Base-by-base conservation (phyloP, 1,139 yeast genomes). In the Hyphopichia khmerensis region DNA sequence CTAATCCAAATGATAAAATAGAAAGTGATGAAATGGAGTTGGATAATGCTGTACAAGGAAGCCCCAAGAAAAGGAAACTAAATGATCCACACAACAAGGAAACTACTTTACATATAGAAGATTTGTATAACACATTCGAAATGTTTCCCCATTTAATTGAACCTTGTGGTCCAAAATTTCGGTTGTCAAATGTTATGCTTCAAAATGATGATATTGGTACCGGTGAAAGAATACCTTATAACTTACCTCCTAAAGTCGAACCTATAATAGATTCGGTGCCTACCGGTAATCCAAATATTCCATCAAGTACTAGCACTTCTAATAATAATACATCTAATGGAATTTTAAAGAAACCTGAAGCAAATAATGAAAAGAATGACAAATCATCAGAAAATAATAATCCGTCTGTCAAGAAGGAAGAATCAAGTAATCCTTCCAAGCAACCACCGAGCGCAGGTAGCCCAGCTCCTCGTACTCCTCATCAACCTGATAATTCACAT, bases 101-200 rank as follows among this genome's bases (percentile, higher is more conserved):
- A 42, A 63, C 73, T 15, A 77, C 79, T 0, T 61, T 86, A 40
- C 79, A 84, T 7, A 75, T 81, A 44, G 88, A 84, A 48, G 93
- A 86, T 58, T 57, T 86, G 57, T 73, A 72, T 54, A 82, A 84
- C 48, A 76, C 90, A 0, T 67, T 85, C 27, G 80, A 73, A 43
- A 71, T 83, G 57, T 75, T 76, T 42, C 95, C 95, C 2, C 84
- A 80, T 58, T 59, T 84, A 43, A 72, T 82, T 9, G 90, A 86
- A 51, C 84, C 87, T 7, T 72, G 79, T 47, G 89, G 90, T 3
- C 79, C 89, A 1, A 63, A 71, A 39, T 67, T 70, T 39, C 67
- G 82, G 48, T 61, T 85, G 33, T 64, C 77, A 24, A 69, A 74
- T 43, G 80, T 77, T 15, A 67, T 77, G 65, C 61, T 82, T 19